Percentiles rank a stretch among this genome's conserved stretches.
phyloP scores from a whole-genome alignment of 495 filamentous ascomycete genomes.

The Tuber magnatum region DNA sequence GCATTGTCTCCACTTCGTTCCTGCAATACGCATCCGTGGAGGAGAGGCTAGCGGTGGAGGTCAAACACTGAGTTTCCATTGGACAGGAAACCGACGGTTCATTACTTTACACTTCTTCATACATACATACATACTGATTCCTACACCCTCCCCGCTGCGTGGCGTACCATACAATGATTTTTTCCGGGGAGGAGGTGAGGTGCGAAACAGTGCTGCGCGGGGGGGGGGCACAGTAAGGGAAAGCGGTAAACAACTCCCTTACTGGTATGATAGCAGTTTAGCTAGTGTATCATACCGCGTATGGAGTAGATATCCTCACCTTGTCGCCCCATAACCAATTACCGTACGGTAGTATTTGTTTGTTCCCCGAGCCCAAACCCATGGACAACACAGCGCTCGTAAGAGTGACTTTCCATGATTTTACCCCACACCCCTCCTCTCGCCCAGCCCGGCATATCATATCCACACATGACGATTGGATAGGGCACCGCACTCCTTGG shows the following conservation, averaged over 20 bases:
- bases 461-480: not conserved
- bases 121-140: not conserved
- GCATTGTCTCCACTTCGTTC: no score
- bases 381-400: not conserved
- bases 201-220: not conserved
- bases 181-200: not conserved
- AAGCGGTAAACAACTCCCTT: not conserved
- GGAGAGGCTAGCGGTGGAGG: not conserved
- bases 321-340: not conserved
- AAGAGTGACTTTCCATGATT: not conserved
- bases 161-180: not conserved
- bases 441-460: no score
- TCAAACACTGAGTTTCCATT: not conserved
- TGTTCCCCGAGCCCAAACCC: not conserved
- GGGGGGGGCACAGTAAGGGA: not conserved
- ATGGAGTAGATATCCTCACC: not conserved
- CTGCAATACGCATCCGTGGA: not conserved
- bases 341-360: not conserved
- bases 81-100: not conserved
- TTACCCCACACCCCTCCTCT: not conserved
- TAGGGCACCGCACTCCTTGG: not conserved
- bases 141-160: not conserved
- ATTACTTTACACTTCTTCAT: no score
- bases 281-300: not conserved
- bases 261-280: not conserved